phyloP scores from a whole-genome alignment of 2,329 filamentous ascomycete genomes.

The Fusarium falciforme region DNA sequence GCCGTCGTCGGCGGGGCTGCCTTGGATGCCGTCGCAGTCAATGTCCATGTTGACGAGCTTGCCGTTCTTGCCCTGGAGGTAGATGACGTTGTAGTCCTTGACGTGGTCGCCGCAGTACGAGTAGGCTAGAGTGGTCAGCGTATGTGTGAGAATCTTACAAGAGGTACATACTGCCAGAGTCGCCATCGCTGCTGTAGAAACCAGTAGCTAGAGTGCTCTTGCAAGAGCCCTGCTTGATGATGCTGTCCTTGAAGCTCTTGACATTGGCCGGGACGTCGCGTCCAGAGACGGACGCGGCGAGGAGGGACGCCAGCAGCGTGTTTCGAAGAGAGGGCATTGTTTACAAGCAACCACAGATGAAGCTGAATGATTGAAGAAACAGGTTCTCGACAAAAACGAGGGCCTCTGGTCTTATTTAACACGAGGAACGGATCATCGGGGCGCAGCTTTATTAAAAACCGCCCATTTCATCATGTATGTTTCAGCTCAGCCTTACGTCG shows the following conservation, averaged over 20 bases:
- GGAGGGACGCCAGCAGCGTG: slow-evolving; percentile 39
- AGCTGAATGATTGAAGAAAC: not conserved
- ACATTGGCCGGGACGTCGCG: slow-evolving; percentile 56
- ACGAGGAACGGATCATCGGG: not conserved
- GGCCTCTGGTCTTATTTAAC: not conserved
- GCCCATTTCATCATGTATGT: not conserved
- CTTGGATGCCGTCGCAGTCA: slow-evolving; percentile 66
- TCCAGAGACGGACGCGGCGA: slow-evolving; percentile 37
- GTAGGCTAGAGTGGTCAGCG: slow-evolving; percentile 42
- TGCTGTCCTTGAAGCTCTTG: slow-evolving; percentile 53
- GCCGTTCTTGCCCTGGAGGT: slow-evolving; percentile 56
- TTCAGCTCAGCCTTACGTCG: not conserved
- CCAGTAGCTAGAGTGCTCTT: slow-evolving; percentile 51
- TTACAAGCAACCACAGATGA: not conserved
- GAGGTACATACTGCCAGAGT: slow-evolving; percentile 48
- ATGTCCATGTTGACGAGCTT: slow-evolving; percentile 67
- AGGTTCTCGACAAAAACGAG: not conserved
- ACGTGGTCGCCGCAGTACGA: slow-evolving; percentile 61
- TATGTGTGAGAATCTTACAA: too few relatives aligned
- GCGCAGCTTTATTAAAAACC: slow-evolving; percentile 1
- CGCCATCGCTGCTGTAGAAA: slow-evolving; percentile 54
- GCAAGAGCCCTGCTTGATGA: slow-evolving; percentile 53
- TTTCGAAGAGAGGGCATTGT: slow-evolving; percentile 38
- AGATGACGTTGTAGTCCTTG: slow-evolving; percentile 56
- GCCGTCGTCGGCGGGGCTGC: slow-evolving; percentile 54